These are phyloP conservation scores for Ruellia speciosa DNA, from an alignment of 305 asterid species.

Conservation along the genomic window DNA sequence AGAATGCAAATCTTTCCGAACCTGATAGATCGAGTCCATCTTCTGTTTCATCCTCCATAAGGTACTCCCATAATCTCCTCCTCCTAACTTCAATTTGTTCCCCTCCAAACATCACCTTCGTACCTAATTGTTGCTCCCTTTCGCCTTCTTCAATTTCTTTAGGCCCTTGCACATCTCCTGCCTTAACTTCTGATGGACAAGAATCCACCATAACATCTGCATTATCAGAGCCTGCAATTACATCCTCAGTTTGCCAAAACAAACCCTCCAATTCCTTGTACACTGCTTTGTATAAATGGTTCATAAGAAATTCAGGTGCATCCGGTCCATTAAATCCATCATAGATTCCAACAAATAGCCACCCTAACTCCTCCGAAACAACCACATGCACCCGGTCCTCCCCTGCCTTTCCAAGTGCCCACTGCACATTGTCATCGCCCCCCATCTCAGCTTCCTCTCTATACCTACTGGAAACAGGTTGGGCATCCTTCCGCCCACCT, in stretches of 20 bases:
- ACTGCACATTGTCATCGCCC: slow-evolving; percentile 63
- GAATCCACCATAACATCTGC: slow-evolving; percentile 27
- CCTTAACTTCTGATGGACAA: slow-evolving; percentile 24
- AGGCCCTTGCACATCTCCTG: slow-evolving; percentile 21
- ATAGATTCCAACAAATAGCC: slow-evolving; percentile 93
- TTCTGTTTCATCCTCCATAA: slow-evolving; percentile 76
- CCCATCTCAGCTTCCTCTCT: slow-evolving; percentile 43
- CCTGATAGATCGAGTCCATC: slow-evolving; percentile 97
- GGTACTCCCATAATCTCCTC: slow-evolving; percentile 88
- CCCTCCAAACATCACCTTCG: slow-evolving; percentile 38
- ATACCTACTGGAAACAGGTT: slow-evolving; percentile 29
- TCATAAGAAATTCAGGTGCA: slow-evolving; percentile 94
- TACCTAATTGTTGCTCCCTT: slow-evolving; percentile 14
- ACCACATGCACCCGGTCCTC: slow-evolving; percentile 98
- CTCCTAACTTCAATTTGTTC: slow-evolving; percentile 66
- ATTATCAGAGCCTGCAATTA: slow-evolving; percentile 34
- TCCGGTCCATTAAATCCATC: slow-evolving; percentile 99
- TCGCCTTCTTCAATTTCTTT: slow-evolving; percentile 38
- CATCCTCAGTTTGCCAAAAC: slow-evolving; percentile 78
- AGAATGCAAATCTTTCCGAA: slow-evolving; percentile 93
- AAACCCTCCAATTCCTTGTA: slow-evolving; percentile 83
- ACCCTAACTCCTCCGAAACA: slow-evolving; percentile 90
- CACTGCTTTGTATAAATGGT: slow-evolving; percentile 80
- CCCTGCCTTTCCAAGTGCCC: slow-evolving; percentile 94
- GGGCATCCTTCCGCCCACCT: slow-evolving; percentile 50